Percentiles rank a stretch among this genome's conserved stretches.
These are phyloP conservation scores for Sclerospora graminicola DNA, from an alignment of 352 stramenopile species.

Conservation along the genomic window DNA sequence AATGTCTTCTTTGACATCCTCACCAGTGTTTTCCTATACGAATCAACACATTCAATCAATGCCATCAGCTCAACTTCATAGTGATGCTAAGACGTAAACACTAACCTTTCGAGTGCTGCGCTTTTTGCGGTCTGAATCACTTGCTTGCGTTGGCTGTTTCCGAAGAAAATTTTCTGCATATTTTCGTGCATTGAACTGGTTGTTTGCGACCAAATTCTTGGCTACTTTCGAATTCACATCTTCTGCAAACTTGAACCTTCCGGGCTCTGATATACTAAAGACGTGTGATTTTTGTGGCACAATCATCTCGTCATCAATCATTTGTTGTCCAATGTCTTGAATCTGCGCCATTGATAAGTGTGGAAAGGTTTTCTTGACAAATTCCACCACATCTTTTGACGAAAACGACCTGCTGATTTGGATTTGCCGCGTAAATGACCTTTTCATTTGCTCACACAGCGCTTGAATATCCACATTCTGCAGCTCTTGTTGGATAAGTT, in stretches of 20 bases:
- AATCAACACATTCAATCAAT: not conserved
- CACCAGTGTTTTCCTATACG: constrained; percentile 64
- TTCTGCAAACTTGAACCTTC: constrained; percentile 59
- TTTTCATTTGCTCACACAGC: constrained; percentile 69
- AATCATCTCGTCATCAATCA: constrained; percentile 65
- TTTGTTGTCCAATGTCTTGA: constrained; percentile 45
- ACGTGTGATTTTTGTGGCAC: constrained; percentile 68
- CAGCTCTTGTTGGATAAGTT: constrained; percentile 13
- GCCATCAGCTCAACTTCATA: not conserved
- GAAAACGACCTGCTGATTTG: constrained; percentile 75
- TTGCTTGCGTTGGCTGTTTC: constrained; percentile 65
- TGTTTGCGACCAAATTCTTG: constrained; percentile 32
- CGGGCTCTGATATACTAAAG: constrained; percentile 46
- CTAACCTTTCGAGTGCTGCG: constrained; percentile 61
- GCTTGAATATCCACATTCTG: constrained; percentile 43
- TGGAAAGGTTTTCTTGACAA: constrained; percentile 37
- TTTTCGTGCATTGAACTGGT: constrained; percentile 51
- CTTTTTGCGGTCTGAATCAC: constrained; percentile 63
- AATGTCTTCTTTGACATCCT: constrained; percentile 77
- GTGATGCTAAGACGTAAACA: not conserved
- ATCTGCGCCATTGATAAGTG: constrained; percentile 27
- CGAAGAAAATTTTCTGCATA: constrained; percentile 76
- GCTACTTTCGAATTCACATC: constrained; percentile 31
- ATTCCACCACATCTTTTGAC: constrained; percentile 54
- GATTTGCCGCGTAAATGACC: constrained; percentile 49